Conservation (phyloP, 2,329 filamentous ascomycete genomes). For the Kalmusia sp. region DNA sequence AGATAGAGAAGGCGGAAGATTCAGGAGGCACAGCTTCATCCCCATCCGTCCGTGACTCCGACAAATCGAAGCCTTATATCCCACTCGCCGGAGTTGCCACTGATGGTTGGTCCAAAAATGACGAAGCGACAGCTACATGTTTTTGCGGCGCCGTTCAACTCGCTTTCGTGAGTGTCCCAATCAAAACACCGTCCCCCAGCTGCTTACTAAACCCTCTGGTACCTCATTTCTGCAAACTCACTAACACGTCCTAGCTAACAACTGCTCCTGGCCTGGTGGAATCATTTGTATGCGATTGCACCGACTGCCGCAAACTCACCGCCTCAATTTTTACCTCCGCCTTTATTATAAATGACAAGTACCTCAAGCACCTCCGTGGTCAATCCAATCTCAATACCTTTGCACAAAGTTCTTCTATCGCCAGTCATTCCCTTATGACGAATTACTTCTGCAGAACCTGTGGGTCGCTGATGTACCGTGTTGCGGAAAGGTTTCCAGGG, state of each 20-base stretch:
- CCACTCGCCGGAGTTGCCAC: too few relatives aligned
- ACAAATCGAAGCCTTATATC: too few relatives aligned
- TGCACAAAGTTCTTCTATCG: slow-evolving; percentile 49
- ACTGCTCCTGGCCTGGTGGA: background rate
- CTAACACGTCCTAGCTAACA: too few relatives aligned
- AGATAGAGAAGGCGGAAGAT: too few relatives aligned
- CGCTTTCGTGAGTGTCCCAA: too few relatives aligned
- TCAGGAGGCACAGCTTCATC: too few relatives aligned
- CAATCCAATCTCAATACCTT: slow-evolving; percentile 58
- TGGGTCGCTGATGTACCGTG: background rate
- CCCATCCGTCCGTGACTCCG: too few relatives aligned
- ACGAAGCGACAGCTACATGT: slow-evolving; percentile 3
- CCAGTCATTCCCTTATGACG: slow-evolving; percentile 21
- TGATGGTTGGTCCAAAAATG: too few relatives aligned
- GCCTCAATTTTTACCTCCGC: slow-evolving; percentile 52
- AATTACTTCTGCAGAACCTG: slow-evolving; percentile 1
- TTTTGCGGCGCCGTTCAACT: slow-evolving; percentile 1
- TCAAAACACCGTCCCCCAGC: too few relatives aligned
- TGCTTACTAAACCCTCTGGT: too few relatives aligned
- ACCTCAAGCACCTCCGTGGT: slow-evolving; percentile 60
- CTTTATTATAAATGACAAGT: slow-evolving; percentile 56
- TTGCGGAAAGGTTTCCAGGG: slow-evolving; percentile 12
- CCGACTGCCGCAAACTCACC: slow-evolving; percentile 58
- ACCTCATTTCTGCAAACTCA: too few relatives aligned
- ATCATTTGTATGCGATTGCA: slow-evolving; percentile 1